Evolutionary conservation across 495 filamentous ascomycete genomes (phyloP).

Genomic region (Hyaloscypha variabilis): DNA sequence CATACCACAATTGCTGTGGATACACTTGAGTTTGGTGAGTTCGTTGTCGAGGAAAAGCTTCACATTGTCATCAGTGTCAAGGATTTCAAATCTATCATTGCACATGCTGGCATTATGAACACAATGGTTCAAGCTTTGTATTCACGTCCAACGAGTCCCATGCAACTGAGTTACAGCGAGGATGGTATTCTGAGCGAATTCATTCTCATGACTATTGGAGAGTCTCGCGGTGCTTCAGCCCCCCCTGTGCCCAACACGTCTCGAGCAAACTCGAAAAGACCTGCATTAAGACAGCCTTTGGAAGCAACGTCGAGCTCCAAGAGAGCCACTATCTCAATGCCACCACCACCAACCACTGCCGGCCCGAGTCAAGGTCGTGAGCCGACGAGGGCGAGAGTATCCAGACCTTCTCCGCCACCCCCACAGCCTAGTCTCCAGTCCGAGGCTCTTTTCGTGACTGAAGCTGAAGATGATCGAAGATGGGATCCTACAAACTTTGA

Average conservation of each 20-base stretch:
- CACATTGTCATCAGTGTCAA: constrained; percentile 91
- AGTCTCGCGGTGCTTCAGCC: constrained; percentile 45
- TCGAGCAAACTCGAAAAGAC: constrained; percentile 25
- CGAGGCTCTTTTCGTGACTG: constrained; percentile 78
- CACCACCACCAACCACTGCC: constrained; percentile 27
- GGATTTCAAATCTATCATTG: constrained; percentile 89
- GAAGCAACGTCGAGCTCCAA: constrained; percentile 30
- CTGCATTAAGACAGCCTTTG: constrained; percentile 28
- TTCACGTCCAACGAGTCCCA: constrained; percentile 76
- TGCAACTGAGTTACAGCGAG: constrained; percentile 77
- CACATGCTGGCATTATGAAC: constrained; percentile 78
- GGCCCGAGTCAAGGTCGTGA: constrained; percentile 22
- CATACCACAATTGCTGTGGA: constrained; percentile 91
- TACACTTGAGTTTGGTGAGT: constrained; percentile 83
- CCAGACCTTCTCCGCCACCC: constrained; percentile 47
- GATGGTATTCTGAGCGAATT: constrained; percentile 84
- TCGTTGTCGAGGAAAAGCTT: constrained; percentile 72
- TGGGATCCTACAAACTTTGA: constrained; percentile 84
- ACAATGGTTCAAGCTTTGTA: constrained; percentile 75
- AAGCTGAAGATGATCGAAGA: constrained; percentile 70
- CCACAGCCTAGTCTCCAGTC: constrained; percentile 65
- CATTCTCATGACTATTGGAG: constrained; percentile 93
- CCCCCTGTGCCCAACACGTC: constrained; percentile 41
- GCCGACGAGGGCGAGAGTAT: constrained; percentile 9
- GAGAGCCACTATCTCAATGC: constrained; percentile 22